Evolutionary conservation across 2,329 filamentous ascomycete species (phyloP), one percentile per base, ranked within the genome.

Genomic region (Didymella arachidicola): DNA sequence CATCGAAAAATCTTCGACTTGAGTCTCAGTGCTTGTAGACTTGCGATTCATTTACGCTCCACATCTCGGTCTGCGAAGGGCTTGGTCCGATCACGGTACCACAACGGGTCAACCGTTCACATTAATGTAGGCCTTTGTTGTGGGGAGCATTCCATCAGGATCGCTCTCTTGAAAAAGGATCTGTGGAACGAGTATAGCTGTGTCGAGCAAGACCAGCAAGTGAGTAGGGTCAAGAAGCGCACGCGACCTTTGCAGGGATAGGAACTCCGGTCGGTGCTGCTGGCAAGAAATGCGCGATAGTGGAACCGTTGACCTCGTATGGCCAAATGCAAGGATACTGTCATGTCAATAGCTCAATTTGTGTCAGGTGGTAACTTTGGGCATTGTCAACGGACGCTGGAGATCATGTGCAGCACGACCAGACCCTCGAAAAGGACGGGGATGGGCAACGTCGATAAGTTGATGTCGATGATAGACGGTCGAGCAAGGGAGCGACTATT

Each of bases 21-120:
- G 39, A 53, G 56, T 41, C 45, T 45, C 45, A 50, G 19, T 53
- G 50, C 50, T 59, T 58, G 45, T 18, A 12, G 41, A 14, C 18
- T 25, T 38, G n/a, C 54, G 43, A 57, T 18, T 57, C 43, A 25
- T 12, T 46, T 18, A 5, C 38, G 27, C 12, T 42, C 53, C 38
- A 34, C 29, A 48, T 29, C n/a, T 5, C 8, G 12, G 19, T 14
- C 10, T 43, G 47, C 47, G 46, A 57, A 57, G 53, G 42, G 10
- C 45, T 55, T 44, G 44, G 44, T 43, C 53, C 29, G 22, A 56
- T 47, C 39, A 36, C 53, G 19, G 22, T 27, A 14, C 36, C 27
- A 48, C 22, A 36, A 55, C 10, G 29, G 29, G 25, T 29, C 36
- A 16, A 22, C 30, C 38, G 22, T 48, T 22, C 18, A 25, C 36